Base-by-base conservation (phyloP, 2,329 filamentous ascomycete species). In the Pezicula radicicola region DNA sequence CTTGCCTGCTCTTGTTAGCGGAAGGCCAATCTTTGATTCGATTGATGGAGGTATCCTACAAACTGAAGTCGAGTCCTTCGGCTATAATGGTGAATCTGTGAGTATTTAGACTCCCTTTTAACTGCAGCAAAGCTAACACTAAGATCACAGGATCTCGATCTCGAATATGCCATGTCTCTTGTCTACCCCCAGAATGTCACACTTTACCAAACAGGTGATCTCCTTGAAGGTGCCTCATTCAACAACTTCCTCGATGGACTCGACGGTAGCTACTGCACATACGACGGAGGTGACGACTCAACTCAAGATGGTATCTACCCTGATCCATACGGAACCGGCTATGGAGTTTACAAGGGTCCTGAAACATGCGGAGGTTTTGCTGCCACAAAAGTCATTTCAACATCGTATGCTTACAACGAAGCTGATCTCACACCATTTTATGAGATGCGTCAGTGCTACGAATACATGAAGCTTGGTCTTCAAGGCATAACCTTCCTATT, bases 401-500 rank as follows among this genome's bases (percentile, higher is more conserved):
- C 77, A 27, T 79, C 75, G 10, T 83, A 83, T 62, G 73, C 70
- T 12, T 75, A 76, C 30, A 75, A 77, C 55, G 78, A 81, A 64
- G 71, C 66, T n/a, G 72, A 74, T 42, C 67, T 76, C 8, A 72
- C 76, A 2, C 67, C 69, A 4, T 66, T 64, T 50, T 82, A 81
- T 60, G 72, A 76, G 55, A 57, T 70, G 50, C 71, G 78, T 3
- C 78, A 82, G 63, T 81, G 78, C 60, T 66, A 70, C 54, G 77
- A 81, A 67, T 81, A 77, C 63, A 71, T 80, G 70, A 81, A 81
- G 67, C 72, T 81, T 3, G 77, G 74, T 25, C 70, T 79, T 48
- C 72, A 73, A 58, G 77, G 77, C 27, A 69, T 77, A 12, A 73
- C 73, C 6, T 63, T 81, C 15, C 51, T 80, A 37, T 77, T 74